These are phyloP conservation scores for Russula emetica DNA, from an alignment of 768 basidiomycete genomes.

Conservation along the genomic window DNA sequence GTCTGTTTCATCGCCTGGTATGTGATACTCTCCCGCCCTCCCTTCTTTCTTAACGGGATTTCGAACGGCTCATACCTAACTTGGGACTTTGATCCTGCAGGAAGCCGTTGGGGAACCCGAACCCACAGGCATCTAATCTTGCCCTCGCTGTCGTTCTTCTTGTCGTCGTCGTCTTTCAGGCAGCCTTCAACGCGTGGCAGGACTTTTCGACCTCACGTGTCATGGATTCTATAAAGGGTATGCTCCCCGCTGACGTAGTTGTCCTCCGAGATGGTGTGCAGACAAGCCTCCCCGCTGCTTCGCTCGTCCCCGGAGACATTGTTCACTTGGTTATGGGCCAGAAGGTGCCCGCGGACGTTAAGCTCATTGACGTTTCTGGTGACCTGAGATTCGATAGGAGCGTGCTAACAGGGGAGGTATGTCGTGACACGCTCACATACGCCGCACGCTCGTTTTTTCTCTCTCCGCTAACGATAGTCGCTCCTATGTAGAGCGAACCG, in stretches of 20 bases:
- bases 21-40: neutral
- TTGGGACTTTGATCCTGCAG: slow-evolving; percentile 31
- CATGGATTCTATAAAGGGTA: slow-evolving; percentile 61
- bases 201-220: slow-evolving; percentile 55
- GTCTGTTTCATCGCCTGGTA: slow-evolving; percentile 53
- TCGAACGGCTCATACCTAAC: too few species aligned
- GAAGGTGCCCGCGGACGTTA: slow-evolving; percentile 66
- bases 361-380: slow-evolving; percentile 53
- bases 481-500: slow-evolving; percentile 18
- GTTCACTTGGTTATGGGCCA: slow-evolving; percentile 60
- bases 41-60: neutral
- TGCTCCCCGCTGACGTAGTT: slow-evolving; percentile 60
- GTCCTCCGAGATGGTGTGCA: slow-evolving; percentile 51
- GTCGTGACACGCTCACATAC: slow-evolving; percentile 19
- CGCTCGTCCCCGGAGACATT: slow-evolving; percentile 65
- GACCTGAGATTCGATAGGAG: slow-evolving; percentile 61
- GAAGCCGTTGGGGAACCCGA: slow-evolving; percentile 56
- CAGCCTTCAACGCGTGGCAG: slow-evolving; percentile 47
- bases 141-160: slow-evolving; percentile 57
- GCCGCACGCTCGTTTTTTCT: slow-evolving; percentile 28
- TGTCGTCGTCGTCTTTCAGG: slow-evolving; percentile 39
- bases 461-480: slow-evolving; percentile 30
- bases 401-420: slow-evolving; percentile 61
- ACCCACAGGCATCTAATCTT: slow-evolving; percentile 51
- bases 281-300: slow-evolving; percentile 49